Evolutionary conservation across 2,329 filamentous ascomycete species (phyloP).

Genomic region (Aspergillus pseudonomiae): DNA sequence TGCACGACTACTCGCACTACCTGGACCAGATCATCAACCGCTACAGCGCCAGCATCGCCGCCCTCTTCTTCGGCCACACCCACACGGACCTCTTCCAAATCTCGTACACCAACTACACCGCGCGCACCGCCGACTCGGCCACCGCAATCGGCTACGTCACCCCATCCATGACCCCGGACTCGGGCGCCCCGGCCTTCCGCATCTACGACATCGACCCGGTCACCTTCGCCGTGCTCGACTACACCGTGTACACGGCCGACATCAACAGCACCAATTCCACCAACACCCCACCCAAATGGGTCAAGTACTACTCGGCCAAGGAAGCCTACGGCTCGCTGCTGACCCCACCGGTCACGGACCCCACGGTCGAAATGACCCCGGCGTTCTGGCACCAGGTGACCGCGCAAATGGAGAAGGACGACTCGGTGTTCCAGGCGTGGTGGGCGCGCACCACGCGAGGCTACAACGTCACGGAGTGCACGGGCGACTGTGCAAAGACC

Average conservation of each 20-base stretch:
- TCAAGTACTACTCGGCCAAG: conserved; percentile 60
- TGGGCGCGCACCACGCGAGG: conserved; percentile 54
- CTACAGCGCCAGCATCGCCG: conserved; percentile 58
- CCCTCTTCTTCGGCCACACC: conserved; percentile 61
- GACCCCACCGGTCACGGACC: conserved; percentile 45
- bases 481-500: conserved; percentile 44
- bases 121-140: conserved; percentile 48
- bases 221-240: conserved; percentile 59
- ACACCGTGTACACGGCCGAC: conserved; percentile 58
- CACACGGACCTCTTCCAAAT: conserved; percentile 62
- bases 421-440: conserved; percentile 51
- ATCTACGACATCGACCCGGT: conserved; percentile 62
- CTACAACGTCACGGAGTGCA: conserved; percentile 47
- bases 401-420: conserved; percentile 48
- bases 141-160: conserved; percentile 57
- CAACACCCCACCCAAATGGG: conserved; percentile 50
- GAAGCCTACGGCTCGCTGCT: conserved; percentile 55
- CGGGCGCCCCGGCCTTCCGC: conserved; percentile 60
- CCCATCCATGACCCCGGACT: conserved; percentile 59
- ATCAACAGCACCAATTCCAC: conserved; percentile 40
- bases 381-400: conserved; percentile 65
- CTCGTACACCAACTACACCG: conserved; percentile 54
- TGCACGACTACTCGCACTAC: conserved; percentile 57
- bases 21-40: conserved; percentile 58
- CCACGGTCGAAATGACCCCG: conserved; percentile 53